Evolutionary conservation across 768 basidiomycete species (phyloP).

Genomic region (Mycena rosella): DNA sequence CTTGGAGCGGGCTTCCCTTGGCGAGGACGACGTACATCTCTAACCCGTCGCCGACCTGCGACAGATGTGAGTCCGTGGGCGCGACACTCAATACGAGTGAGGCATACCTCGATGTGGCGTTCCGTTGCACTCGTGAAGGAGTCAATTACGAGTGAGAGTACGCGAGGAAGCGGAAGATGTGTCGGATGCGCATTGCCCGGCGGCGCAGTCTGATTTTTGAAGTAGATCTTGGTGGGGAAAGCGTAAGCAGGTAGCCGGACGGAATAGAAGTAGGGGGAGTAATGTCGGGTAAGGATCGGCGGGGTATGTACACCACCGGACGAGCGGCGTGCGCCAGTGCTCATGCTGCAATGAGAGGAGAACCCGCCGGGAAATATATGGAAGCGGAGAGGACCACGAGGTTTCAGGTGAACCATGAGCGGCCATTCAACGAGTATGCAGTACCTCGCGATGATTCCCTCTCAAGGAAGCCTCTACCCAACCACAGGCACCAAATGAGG

Average conservation of each 20-base stretch:
- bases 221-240: slow-evolving; percentile 80
- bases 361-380: not conserved
- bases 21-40: slow-evolving; percentile 92
- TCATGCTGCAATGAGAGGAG: not conserved
- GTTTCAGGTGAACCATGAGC: not conserved
- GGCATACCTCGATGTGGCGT: slow-evolving; percentile 91
- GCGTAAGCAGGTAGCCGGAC: not conserved
- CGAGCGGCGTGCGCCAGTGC: not conserved
- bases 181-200: slow-evolving; percentile 69
- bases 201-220: slow-evolving; percentile 91
- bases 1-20: slow-evolving; percentile 72
- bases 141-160: slow-evolving; percentile 91
- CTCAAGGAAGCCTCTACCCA: no score
- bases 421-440: no score
- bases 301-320: not conserved
- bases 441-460: no score
- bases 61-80: no score
- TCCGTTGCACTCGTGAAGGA: slow-evolving; percentile 98
- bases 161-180: slow-evolving; percentile 84
- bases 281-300: slow-evolving; percentile 29
- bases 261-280: slow-evolving; percentile 6
- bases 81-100: no score
- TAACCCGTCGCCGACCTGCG: slow-evolving; percentile 94
- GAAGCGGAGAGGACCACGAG: not conserved
- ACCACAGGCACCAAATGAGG: no score